Conservation (phyloP, 805 yeast species). For the Candida tibetensis region DNA sequence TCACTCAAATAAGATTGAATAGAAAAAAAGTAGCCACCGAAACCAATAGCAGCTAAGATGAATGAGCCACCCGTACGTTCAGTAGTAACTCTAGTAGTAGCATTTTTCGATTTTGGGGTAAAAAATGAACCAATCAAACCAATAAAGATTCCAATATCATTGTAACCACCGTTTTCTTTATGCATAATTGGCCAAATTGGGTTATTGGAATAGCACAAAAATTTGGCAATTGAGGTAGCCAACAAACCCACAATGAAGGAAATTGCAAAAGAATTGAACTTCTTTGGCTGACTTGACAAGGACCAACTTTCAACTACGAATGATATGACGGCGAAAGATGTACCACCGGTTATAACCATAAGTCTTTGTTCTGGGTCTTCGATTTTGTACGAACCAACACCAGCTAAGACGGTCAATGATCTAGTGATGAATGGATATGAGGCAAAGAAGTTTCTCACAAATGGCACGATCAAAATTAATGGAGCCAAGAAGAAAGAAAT, state of each 20-base stretch:
- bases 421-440: slow-evolving; percentile 54
- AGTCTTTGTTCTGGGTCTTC: slow-evolving; percentile 70
- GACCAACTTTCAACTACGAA: slow-evolving; percentile 53
- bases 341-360: slow-evolving; percentile 62
- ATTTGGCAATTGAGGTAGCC: slow-evolving; percentile 70
- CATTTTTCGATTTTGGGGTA: slow-evolving; percentile 42
- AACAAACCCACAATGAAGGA: slow-evolving; percentile 72
- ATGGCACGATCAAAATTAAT: slow-evolving; percentile 45
- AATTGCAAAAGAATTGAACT: slow-evolving; percentile 45
- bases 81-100: slow-evolving; percentile 12
- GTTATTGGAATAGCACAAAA: slow-evolving; percentile 76
- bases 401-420: slow-evolving; percentile 53
- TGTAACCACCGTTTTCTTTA: slow-evolving; percentile 80
- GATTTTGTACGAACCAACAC: slow-evolving; percentile 73
- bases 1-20: slow-evolving; percentile 76
- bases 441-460: slow-evolving; percentile 34
- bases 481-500: slow-evolving; percentile 56
- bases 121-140: slow-evolving; percentile 66
- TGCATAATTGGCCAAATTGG: slow-evolving; percentile 97
- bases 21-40: slow-evolving; percentile 74
- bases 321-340: slow-evolving; percentile 58
- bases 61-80: slow-evolving; percentile 40
- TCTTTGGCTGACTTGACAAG: slow-evolving; percentile 24
- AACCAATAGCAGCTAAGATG: slow-evolving; percentile 57
- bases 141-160: slow-evolving; percentile 60